Conservation (phyloP, 768 basidiomycete species). For the Chalciporus pseudorubinellus region DNA sequence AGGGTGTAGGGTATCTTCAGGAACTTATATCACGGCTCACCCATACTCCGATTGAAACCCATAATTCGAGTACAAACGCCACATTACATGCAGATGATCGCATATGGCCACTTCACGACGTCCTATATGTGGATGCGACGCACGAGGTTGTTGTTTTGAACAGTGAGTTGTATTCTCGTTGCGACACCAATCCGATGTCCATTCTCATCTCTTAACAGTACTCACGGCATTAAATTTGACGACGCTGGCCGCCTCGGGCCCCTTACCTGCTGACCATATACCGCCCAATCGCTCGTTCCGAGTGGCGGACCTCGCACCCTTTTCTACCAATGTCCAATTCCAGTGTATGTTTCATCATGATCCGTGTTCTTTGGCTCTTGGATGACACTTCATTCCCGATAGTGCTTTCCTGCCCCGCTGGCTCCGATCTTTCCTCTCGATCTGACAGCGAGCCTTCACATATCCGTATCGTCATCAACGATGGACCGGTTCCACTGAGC, state of each 20-base stretch:
- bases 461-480: slow-evolving; percentile 85
- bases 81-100: slow-evolving; percentile 68
- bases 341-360: slow-evolving; percentile 54
- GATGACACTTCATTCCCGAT: not conserved
- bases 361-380: not conserved
- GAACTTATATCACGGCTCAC: slow-evolving; percentile 83
- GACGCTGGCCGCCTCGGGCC: slow-evolving; percentile 67
- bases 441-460: slow-evolving; percentile 45
- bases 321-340: slow-evolving; percentile 86
- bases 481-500: slow-evolving; percentile 79
- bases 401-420: slow-evolving; percentile 58
- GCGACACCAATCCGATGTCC: not conserved
- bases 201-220: slow-evolving; percentile 39
- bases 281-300: slow-evolving; percentile 64
- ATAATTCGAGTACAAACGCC: slow-evolving; percentile 83
- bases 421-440: slow-evolving; percentile 8
- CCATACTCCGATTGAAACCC: slow-evolving; percentile 61
- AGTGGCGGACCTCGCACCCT: slow-evolving; percentile 76
- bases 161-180: slow-evolving; percentile 40
- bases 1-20: slow-evolving; percentile 78
- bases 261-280: slow-evolving; percentile 73
- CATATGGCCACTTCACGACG: slow-evolving; percentile 70
- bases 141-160: slow-evolving; percentile 93
- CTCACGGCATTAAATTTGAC: slow-evolving; percentile 85
- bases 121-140: slow-evolving; percentile 83